Evolutionary conservation across 2,329 filamentous ascomycete genomes (phyloP), one percentile per base, ranked within the genome.

Genomic region (Orbilia oligospora): DNA sequence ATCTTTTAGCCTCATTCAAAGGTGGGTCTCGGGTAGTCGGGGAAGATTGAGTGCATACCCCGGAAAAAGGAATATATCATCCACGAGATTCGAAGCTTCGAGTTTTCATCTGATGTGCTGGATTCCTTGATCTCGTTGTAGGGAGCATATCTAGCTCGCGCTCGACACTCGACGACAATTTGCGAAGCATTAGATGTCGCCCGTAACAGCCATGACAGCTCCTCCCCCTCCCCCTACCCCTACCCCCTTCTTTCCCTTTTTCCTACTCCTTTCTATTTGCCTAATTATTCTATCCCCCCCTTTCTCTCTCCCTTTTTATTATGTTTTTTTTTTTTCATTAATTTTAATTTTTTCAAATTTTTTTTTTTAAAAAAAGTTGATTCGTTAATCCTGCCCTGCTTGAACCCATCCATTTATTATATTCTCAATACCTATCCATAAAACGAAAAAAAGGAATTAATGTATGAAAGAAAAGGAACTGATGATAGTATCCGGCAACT

Each of bases 21-120:
- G 36, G 36, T 14, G 33, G 56, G 22, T 58, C 56, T 61, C 56
- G 56, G 56, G n/a, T 61, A 44, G 33, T n/a, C 56, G 56, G 56
- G 56, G 30, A 41, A 58, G 30, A n/a, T 16, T 5, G 5, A 24
- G 18, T 24, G 56, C 18, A 24, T 44, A 24, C 14, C 36, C 56
- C 56, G 56, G 36, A 61, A 61, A 61, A 61, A 61, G 33, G 33
- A 44, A 61, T 41, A 41, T 61, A 14, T 27, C 10, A 44, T 61
- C 36, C 56, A 44, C 56, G 14, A 61, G 36, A 41, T 44, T 30
- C 56, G 36, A 61, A 61, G 36, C 56, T 61, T 61, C 56, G 36
- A 61, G 56, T 24, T 61, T 61, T 44, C 36, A 27, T 44, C 56
- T 12, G 33, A 61, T 61, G 18, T 61, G 20, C 9, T 22, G 5